Evolutionary conservation across 331 rosid genomes (phyloP).

Genomic region (Quercus phellos): DNA sequence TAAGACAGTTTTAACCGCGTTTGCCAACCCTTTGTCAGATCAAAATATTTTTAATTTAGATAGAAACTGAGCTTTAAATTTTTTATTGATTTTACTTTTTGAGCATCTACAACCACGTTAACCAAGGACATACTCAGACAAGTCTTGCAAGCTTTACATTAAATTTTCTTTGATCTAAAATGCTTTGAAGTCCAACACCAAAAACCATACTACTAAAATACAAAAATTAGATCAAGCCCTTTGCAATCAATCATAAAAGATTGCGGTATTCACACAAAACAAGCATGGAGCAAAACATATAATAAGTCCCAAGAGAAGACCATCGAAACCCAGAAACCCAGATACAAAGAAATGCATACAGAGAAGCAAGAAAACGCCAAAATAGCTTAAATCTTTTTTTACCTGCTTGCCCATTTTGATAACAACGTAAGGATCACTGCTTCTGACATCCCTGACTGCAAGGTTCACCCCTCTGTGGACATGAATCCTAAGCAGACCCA

Average conservation of each 20-base stretch:
- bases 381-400: background rate
- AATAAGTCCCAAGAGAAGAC: background rate
- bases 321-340: background rate
- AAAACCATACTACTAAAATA: background rate
- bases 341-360: background rate
- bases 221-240: background rate
- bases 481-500: conserved; percentile 68
- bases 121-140: background rate
- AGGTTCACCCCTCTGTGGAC: conserved; percentile 59
- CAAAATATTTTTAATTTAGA: too few species aligned
- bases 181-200: background rate
- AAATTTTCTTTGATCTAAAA: background rate
- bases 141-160: background rate
- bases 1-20: too few species aligned
- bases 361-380: background rate
- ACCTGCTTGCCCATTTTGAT: conserved; percentile 81
- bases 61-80: too few species aligned
- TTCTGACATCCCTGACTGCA: conserved; percentile 58
- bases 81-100: too few species aligned
- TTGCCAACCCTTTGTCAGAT: too few species aligned
- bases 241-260: background rate
- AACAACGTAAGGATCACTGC: conserved; percentile 75
- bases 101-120: background rate
- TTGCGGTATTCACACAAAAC: background rate
- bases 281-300: background rate